These are phyloP conservation scores for Pseudoperonospora humuli DNA, from an alignment of 352 stramenopile genomes.

Conservation along the genomic window DNA sequence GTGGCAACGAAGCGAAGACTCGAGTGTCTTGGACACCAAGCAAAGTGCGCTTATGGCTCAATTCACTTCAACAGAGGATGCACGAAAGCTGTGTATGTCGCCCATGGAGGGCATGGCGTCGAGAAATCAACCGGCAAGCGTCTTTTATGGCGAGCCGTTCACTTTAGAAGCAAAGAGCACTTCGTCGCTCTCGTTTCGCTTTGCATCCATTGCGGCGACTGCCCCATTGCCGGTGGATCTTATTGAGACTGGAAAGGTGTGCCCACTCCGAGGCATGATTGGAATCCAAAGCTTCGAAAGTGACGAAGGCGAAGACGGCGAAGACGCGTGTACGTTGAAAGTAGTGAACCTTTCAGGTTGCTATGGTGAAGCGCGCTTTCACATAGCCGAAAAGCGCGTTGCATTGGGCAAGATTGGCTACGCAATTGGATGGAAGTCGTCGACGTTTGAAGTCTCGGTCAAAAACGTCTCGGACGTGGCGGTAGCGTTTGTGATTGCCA, in stretches of 20 bases:
- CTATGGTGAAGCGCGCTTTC: constrained; percentile 58
- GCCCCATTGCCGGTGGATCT: constrained; percentile 34
- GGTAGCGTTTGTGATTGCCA: constrained; percentile 52
- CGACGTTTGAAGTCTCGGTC: constrained; percentile 52
- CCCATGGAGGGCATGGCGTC: neutral
- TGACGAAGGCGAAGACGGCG: constrained; percentile 1
- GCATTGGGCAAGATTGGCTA: constrained; percentile 81
- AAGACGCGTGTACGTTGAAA: constrained; percentile 60
- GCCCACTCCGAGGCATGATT: constrained; percentile 55
- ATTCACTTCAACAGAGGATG: constrained; percentile 23
- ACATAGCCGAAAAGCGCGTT: constrained; percentile 42
- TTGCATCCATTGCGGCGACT: constrained; percentile 60
- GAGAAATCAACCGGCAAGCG: constrained; percentile 7
- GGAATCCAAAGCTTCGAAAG: constrained; percentile 63
- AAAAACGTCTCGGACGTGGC: constrained; percentile 63
- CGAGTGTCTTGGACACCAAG: constrained; percentile 5
- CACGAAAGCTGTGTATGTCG: constrained; percentile 16
- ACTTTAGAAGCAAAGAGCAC: constrained; percentile 39
- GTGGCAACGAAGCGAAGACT: constrained; percentile 27
- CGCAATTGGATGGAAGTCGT: constrained; percentile 64
- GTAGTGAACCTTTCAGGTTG: constrained; percentile 45
- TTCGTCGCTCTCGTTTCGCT: constrained; percentile 52
- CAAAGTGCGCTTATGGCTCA: constrained; percentile 17
- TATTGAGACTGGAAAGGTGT: constrained; percentile 55
- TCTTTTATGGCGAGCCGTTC: constrained; percentile 51